Evolutionary conservation across 495 filamentous ascomycete species (phyloP), one percentile per base, ranked within the genome.

Genomic region (Annulohypoxylon moriforme): DNA sequence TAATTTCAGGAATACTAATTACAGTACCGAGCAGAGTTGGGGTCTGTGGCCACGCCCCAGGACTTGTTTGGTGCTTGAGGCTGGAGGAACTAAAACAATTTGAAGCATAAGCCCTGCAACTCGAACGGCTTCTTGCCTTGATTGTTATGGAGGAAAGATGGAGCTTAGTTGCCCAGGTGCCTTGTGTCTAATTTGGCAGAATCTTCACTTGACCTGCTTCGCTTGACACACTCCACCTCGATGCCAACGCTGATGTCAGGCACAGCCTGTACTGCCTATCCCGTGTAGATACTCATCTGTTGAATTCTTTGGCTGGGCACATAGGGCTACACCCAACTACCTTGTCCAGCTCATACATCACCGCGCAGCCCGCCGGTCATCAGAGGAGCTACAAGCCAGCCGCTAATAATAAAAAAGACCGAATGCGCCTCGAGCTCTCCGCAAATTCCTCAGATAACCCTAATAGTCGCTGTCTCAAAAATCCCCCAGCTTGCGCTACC

Each of bases 391-490:
- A 42, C 64, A 57, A 46, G 31, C 46, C 36, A 64, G 68, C 57
- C 44, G 44, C 59, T 67, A 67, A 67, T 42, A 68, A 74, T 71
- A 69, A 69, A 76, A 78, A 67, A 67, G 71, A 67, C 66, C 64
- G 64, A 71, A 71, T 69, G 67, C 68, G 63, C 74, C 68, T 72
- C 71, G 64, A 72, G 55, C 42, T 62, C 56, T 69, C 69, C 47
- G 57, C 67, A 65, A 40, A 68, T 69, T 62, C 56, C 68, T 34
- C 47, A 49, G 50, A 76, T 69, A 71, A 73, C 57, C 56, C 50
- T 66, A 73, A 70, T 71, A 75, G 71, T 67, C 47, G 64, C 61
- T 78, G 76, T 78, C 76, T 78, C 68, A 77, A 75, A 77, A 64
- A 25, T 60, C 64, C 59, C 74, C 64, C 69, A 76, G 67, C 72